Percentiles rank a stretch among this genome's conserved stretches.
Evolutionary conservation across 2,329 filamentous ascomycete species (phyloP).

Genomic region (Monosporascus sp.): DNA sequence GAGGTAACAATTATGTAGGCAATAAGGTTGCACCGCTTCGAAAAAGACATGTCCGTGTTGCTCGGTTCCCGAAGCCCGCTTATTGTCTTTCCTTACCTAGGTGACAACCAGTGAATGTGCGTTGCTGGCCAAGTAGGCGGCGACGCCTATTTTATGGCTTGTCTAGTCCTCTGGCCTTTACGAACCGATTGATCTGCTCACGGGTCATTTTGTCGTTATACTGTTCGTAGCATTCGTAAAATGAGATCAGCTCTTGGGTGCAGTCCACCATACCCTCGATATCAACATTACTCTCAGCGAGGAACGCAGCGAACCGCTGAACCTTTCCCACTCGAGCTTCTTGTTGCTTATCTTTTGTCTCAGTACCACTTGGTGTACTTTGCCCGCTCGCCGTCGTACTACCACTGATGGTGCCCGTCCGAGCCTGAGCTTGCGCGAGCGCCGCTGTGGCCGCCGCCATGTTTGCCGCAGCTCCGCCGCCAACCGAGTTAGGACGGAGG

Average conservation of each 20-base stretch:
- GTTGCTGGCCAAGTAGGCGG: neutral
- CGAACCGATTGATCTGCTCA: constrained; percentile 54
- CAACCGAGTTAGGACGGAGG: constrained; percentile 52
- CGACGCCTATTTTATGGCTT: constrained; percentile 27
- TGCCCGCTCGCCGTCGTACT: constrained; percentile 16
- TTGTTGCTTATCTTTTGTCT: constrained; percentile 41
- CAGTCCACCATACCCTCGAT: constrained; percentile 82
- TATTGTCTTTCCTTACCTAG: no score
- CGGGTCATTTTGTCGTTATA: constrained; percentile 56
- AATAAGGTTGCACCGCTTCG: no score
- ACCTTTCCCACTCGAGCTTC: constrained; percentile 61
- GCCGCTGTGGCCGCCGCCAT: constrained; percentile 47
- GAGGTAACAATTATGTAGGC: no score
- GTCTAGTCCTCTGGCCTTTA: constrained; percentile 53
- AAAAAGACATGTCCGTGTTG: no score
- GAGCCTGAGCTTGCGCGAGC: constrained; percentile 40
- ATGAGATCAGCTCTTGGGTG: constrained; percentile 84
- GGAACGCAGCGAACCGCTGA: constrained; percentile 64
- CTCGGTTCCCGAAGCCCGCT: no score
- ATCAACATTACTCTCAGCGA: constrained; percentile 81
- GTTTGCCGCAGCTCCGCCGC: constrained; percentile 31
- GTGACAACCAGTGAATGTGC: neutral
- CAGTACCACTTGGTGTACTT: constrained; percentile 18
- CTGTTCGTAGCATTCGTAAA: constrained; percentile 68
- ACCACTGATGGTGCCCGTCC: constrained; percentile 7